Conservation (phyloP, 1,284 basidiomycete species). For the Athelia psychrophila region DNA sequence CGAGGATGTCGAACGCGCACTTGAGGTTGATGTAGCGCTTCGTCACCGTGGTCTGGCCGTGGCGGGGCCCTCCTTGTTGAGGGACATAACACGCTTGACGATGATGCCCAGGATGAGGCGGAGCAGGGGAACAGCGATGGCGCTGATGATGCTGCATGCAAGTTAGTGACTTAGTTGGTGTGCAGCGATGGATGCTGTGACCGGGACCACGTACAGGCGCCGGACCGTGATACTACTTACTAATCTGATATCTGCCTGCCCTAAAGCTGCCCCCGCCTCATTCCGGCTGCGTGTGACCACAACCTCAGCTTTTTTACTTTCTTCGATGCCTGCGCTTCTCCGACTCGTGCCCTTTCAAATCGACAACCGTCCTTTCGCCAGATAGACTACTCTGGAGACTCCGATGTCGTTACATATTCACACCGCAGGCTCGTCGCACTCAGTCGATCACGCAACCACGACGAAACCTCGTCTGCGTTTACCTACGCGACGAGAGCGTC, state of each 20-base stretch:
- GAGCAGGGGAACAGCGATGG: conserved; percentile 34
- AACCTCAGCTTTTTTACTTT: background rate
- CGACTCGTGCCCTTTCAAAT: conserved; percentile 53
- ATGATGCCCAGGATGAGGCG: conserved; percentile 36
- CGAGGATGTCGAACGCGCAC: conserved; percentile 24
- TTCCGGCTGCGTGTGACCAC: background rate
- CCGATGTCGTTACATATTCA: conserved; percentile 68
- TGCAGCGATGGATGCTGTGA: too few species aligned
- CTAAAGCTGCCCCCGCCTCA: background rate
- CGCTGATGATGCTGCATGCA: conserved; percentile 28
- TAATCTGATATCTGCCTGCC: too few species aligned
- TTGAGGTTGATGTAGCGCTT: conserved; percentile 24
- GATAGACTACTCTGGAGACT: conserved; percentile 67
- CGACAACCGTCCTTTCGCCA: too few species aligned
- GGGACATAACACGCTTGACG: conserved; percentile 30
- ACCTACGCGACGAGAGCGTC: conserved; percentile 40
- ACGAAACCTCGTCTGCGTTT: conserved; percentile 14
- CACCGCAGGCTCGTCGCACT: conserved; percentile 39
- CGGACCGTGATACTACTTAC: too few species aligned
- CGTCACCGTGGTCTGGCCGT: conserved; percentile 14
- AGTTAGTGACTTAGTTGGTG: too few species aligned
- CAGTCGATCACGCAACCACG: conserved; percentile 45
- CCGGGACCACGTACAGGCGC: too few species aligned
- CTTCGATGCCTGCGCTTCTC: background rate
- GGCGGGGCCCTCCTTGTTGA: conserved; percentile 20